Percentiles rank a stretch among this genome's conserved stretches.
Evolutionary conservation across 2,329 filamentous ascomycete species (phyloP).

Genomic region (Ophiostoma montium): DNA sequence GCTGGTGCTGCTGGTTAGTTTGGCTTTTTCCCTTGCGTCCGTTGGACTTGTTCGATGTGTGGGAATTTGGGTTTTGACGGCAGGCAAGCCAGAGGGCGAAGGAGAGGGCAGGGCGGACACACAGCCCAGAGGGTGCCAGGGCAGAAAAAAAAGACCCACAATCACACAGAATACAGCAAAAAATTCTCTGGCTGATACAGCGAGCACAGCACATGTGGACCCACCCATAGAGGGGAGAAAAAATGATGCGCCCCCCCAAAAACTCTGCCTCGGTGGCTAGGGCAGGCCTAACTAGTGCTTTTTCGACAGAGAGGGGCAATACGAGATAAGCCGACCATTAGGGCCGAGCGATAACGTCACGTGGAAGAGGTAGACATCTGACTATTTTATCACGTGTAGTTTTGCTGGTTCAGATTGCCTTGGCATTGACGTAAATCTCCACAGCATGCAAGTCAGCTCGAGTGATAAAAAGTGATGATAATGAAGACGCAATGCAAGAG

Average conservation of each 20-base stretch:
- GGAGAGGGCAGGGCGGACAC: background rate
- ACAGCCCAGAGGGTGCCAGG: background rate
- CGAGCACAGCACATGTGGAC: background rate
- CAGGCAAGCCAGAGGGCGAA: background rate
- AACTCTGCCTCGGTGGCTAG: slow-evolving; percentile 1
- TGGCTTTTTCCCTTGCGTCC: slow-evolving; percentile 2
- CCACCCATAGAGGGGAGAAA: background rate
- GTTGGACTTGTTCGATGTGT: slow-evolving; percentile 3
- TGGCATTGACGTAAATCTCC: too few relatives aligned
- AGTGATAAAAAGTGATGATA: background rate
- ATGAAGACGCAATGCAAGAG: too few relatives aligned
- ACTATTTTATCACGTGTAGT: too few relatives aligned
- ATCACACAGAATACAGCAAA: background rate
- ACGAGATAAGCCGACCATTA: background rate
- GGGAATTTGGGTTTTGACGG: slow-evolving; percentile 2
- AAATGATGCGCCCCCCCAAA: background rate
- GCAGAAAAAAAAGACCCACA: background rate
- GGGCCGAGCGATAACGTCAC: background rate
- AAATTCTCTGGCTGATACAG: background rate
- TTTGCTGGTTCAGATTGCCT: too few relatives aligned
- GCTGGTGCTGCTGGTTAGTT: background rate
- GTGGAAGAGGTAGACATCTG: background rate
- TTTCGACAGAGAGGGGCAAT: background rate
- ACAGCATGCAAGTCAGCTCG: too few relatives aligned
- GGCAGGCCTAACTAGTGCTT: background rate